Evolutionary conservation across 2,329 filamentous ascomycete genomes (phyloP), one percentile per base, ranked within the genome.

Genomic region (Ustulina deusta): DNA sequence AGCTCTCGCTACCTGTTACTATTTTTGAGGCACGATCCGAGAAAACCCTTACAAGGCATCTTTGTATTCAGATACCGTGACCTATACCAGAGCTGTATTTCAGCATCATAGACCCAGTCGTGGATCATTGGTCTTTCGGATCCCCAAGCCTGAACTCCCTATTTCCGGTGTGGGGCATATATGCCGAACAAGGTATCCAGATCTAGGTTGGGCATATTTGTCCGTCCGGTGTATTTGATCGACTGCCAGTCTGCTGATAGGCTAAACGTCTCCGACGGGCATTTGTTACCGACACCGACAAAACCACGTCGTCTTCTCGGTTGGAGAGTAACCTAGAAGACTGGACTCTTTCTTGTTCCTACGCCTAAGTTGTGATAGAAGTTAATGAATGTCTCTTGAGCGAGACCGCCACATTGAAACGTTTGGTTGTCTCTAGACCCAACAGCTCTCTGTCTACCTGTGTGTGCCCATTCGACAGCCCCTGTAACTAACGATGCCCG

Each of bases 401-500:
- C 15, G 9, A 22, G 25, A 49, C 17, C 6, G 25, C 13, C 2
- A 7, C 11, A 13, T 22, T 40, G 11, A 20, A 58, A 32, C 17
- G 22, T 11, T 49, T 59, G 13, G 1, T 42, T 22, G 42, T 40
- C 42, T 61, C 25, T 61, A 54, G 32, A 36, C n/a, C n/a, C 3
- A 75, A 58, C 52, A 83, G 83, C 80, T 72, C 15, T 32, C 40
- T n/a, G n/a, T 22, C 17, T 5, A 15, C 4, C 13, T n/a, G 25
- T 25, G 46, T 36, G 46, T 40, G 13, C 15, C 17, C 17, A 9
- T n/a, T 48, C n/a, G 20, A 38, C 9, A 13, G 52, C 20, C 55
- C 10, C 0, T 22, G 46, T 32, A 83, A 66, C 3, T 29, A 51
- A 51, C 6, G 13, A 70, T 70, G 68, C 20, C 68, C 1, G 74